Evolutionary conservation across 129 eudicot genomes (phyloP).

Genomic region (Oenanthe sinensis): DNA sequence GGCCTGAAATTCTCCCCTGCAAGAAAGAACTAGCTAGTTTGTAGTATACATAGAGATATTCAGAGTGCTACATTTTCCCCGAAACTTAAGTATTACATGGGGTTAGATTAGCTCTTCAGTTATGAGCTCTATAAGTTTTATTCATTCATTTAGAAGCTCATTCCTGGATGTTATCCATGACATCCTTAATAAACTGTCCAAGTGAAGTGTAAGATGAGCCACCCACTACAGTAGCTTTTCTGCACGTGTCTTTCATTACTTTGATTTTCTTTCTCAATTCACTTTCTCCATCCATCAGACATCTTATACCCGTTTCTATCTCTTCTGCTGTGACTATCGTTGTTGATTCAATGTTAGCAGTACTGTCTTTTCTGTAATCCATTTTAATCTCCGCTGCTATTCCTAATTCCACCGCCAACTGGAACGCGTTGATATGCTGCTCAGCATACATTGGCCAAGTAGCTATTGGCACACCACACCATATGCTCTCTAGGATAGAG

Average conservation of each 20-base stretch:
- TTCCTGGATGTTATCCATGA: neutral
- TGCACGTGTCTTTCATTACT: constrained; percentile 6
- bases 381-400: constrained; percentile 20
- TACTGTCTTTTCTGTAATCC: constrained; percentile 6
- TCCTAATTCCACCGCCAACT: constrained; percentile 20
- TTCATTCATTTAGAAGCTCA: too few relatives aligned
- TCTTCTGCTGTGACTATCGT: constrained; percentile 12
- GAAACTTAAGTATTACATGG: neutral
- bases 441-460: constrained; percentile 25
- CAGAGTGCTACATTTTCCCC: neutral
- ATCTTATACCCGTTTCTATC: constrained; percentile 17
- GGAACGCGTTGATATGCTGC: constrained; percentile 21
- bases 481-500: constrained; percentile 21
- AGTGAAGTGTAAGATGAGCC: constrained; percentile 18
- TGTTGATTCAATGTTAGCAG: neutral
- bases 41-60: too few relatives aligned
- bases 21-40: too few relatives aligned
- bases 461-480: constrained; percentile 24
- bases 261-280: constrained; percentile 12
- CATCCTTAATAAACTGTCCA: constrained; percentile 9
- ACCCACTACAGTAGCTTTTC: neutral
- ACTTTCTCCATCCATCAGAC: constrained; percentile 10
- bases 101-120: neutral
- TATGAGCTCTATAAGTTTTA: neutral
- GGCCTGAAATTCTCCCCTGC: too few relatives aligned